Conservation (phyloP, 257 asterid genomes). For the Lithospermum erythrorhizon region DNA sequence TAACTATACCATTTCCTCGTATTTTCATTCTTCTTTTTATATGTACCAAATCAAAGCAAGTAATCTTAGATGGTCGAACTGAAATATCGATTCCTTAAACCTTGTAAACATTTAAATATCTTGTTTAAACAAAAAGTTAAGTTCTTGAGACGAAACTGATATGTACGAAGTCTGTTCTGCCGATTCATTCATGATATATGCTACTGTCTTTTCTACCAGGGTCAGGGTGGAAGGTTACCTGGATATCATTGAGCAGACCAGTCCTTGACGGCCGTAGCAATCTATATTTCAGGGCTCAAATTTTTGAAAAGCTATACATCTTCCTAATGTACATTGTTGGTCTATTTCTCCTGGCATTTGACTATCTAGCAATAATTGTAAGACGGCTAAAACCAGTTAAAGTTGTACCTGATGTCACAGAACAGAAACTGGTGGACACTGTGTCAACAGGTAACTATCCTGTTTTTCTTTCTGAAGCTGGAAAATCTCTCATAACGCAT, state of each 20-base stretch:
- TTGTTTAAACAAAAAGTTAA: neutral
- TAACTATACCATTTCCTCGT: neutral
- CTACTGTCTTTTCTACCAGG: constrained; percentile 7
- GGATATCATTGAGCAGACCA: constrained; percentile 30
- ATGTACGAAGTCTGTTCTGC: neutral
- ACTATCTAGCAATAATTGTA: constrained; percentile 39
- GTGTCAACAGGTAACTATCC: constrained; percentile 29
- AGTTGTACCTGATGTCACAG: constrained; percentile 57
- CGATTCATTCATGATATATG: neutral
- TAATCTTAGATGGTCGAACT: no score
- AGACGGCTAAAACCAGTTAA: constrained; percentile 51
- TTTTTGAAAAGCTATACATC: constrained; percentile 38
- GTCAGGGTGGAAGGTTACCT: constrained; percentile 36
- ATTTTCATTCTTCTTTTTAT: no score
- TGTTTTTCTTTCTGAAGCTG: neutral
- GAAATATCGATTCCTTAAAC: neutral
- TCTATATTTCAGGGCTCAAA: constrained; percentile 32
- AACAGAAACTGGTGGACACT: constrained; percentile 21
- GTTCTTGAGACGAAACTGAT: neutral
- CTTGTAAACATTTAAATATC: neutral
- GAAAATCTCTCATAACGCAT: neutral
- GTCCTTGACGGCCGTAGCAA: constrained; percentile 20
- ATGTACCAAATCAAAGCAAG: neutral
- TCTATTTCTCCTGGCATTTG: constrained; percentile 40
- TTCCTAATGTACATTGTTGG: constrained; percentile 45